A percentile compares a stretch with the other conserved stretches of the same genome.
Evolutionary conservation across 176 grass and related monocot genomes (phyloP).

Genomic region (Cenchrus purpureus): DNA sequence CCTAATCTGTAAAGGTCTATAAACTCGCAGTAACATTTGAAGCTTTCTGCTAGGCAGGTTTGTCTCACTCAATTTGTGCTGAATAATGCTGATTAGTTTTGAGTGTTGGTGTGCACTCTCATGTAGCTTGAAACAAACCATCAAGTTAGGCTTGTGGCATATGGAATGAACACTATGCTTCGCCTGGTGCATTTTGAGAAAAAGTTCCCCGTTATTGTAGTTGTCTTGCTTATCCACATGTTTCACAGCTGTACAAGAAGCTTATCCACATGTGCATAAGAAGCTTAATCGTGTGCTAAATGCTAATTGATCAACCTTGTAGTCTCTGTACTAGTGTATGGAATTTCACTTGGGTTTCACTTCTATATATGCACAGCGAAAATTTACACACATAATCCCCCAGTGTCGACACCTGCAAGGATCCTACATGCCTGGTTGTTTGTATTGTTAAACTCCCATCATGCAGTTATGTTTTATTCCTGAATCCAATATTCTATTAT

Average conservation of each 20-base stretch:
- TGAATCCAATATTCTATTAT: constrained; percentile 31
- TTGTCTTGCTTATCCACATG: neutral
- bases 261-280: neutral
- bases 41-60: neutral
- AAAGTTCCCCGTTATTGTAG: neutral
- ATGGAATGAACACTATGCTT: neutral
- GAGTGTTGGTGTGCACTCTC: neutral
- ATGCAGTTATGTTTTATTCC: neutral
- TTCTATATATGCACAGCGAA: neutral
- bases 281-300: constrained; percentile 9
- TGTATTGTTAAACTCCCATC: neutral
- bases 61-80: neutral
- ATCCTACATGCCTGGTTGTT: neutral
- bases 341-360: neutral
- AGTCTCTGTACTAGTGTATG: constrained; percentile 1
- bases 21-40: no score
- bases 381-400: neutral
- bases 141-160: neutral
- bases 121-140: neutral
- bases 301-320: neutral
- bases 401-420: neutral
- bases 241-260: neutral
- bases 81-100: neutral
- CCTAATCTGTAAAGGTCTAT: no score
- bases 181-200: neutral